Evolutionary conservation across 2,329 filamentous ascomycete genomes (phyloP), one percentile per base, ranked within the genome.

Genomic region (Dactylonectria estremocensis): DNA sequence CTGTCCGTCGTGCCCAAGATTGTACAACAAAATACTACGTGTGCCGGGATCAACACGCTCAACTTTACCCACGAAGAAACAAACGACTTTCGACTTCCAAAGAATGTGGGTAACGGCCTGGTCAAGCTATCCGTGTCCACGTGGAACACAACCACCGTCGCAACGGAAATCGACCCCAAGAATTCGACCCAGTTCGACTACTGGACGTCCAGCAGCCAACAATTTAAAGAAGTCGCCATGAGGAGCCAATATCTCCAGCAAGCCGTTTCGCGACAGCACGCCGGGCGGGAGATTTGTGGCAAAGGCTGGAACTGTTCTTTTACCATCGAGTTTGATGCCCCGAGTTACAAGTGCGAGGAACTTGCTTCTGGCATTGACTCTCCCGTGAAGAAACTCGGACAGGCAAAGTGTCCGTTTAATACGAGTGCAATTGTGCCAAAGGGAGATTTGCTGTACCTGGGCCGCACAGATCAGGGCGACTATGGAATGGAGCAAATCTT

Each of bases 221-320:
- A 75, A n/a, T 73, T 69, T 43, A 35, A 65, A 1, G 61, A 61
- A 18, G 57, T 75, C 13, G 69, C 70, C 14, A 43, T 61, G 11
- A 70, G 65, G 37, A 71, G 72, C 8, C 70, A 68, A 14, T 75
- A 73, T 33, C 45, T 56, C 0, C 57, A 71, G 11, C 69, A 69
- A 16, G 56, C 73, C 1, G 58, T 76, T 2, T 66, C 70, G 57
- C 66, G 62, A 1, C 55, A 68, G 5, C 56, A 71, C 16, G 67
- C 73, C 1, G 46, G 65, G 2, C 2, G 33, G 0, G 64, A 74
- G 1, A 72, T 75, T n/a, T 75, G 73, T 9, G 73, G 73, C 4
- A 24, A n/a, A 9, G 73, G 73, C 7, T 75, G 73, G 73, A 74
- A 75, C 28, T 75, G 73, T 52, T 72, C 72, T 7, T 70, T 70